Evolutionary conservation across 495 filamentous ascomycete species (phyloP).

Genomic region (Astrocystis sublimbata): DNA sequence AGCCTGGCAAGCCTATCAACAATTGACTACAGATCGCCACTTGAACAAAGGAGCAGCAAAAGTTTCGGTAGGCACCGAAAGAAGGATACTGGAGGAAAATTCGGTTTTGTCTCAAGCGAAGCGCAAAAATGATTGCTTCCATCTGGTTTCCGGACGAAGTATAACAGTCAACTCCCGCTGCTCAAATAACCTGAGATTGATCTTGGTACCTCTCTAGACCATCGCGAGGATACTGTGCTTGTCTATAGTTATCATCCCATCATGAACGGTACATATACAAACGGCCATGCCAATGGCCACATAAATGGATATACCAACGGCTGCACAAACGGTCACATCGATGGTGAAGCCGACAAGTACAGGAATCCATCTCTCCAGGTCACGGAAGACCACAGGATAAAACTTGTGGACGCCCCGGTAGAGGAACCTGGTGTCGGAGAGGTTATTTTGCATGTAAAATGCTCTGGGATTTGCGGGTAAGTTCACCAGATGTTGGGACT

Average conservation of each 20-base stretch:
- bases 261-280: conserved; percentile 15
- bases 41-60: background rate
- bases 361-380: conserved; percentile 58
- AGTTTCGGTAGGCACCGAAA: background rate
- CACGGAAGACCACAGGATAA: conserved; percentile 55
- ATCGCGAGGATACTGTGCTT: background rate
- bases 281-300: background rate
- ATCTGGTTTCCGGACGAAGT: background rate
- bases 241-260: conserved; percentile 1
- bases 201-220: background rate
- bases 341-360: conserved; percentile 19
- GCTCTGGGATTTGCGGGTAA: conserved; percentile 52
- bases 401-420: conserved; percentile 53
- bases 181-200: background rate
- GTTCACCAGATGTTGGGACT: background rate
- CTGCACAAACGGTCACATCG: conserved; percentile 12
- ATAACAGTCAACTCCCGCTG: background rate
- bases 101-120: background rate
- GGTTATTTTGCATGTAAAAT: conserved; percentile 54
- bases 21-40: conserved; percentile 6
- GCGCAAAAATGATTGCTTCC: background rate
- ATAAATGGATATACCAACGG: conserved; percentile 19
- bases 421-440: conserved; percentile 48
- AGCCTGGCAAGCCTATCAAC: background rate
- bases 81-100: background rate